Evolutionary conservation across 1,284 basidiomycete species (phyloP).

Genomic region (Heterobasidion parviporum): DNA sequence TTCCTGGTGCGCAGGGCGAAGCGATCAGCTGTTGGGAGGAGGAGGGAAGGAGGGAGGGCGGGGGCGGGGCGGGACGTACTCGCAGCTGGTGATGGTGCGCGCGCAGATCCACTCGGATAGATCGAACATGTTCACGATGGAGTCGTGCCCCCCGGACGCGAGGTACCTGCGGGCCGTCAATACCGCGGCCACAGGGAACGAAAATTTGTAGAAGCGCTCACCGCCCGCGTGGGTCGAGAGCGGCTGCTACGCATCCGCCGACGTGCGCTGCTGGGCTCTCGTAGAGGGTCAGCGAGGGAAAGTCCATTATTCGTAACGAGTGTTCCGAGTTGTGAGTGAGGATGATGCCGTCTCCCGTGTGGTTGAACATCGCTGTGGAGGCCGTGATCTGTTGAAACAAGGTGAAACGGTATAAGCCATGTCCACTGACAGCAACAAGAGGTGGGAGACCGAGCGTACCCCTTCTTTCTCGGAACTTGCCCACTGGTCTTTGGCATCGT

Average conservation of each 20-base stretch:
- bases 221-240: slow-evolving; percentile 66
- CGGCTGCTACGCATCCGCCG: slow-evolving; percentile 64
- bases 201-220: neutral
- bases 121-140: slow-evolving; percentile 75
- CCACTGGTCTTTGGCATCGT: slow-evolving; percentile 57
- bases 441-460: slow-evolving; percentile 34
- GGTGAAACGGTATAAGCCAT: neutral
- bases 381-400: slow-evolving; percentile 29
- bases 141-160: slow-evolving; percentile 70
- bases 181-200: slow-evolving; percentile 11
- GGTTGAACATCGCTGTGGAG: slow-evolving; percentile 63
- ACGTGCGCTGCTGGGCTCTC: slow-evolving; percentile 65
- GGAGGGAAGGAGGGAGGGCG: neutral
- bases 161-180: slow-evolving; percentile 34
- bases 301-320: slow-evolving; percentile 57
- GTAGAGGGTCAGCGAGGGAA: slow-evolving; percentile 46
- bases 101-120: slow-evolving; percentile 69
- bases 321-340: slow-evolving; percentile 54
- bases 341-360: slow-evolving; percentile 60
- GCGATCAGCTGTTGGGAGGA: neutral
- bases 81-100: slow-evolving; percentile 67
- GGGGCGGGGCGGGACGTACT: slow-evolving; percentile 38
- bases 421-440: slow-evolving; percentile 36
- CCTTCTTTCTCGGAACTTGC: slow-evolving; percentile 39
- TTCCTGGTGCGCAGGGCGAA: slow-evolving; percentile 32